Conservation (phyloP, 2,329 filamentous ascomycete species). For the Septoria petroselini region DNA sequence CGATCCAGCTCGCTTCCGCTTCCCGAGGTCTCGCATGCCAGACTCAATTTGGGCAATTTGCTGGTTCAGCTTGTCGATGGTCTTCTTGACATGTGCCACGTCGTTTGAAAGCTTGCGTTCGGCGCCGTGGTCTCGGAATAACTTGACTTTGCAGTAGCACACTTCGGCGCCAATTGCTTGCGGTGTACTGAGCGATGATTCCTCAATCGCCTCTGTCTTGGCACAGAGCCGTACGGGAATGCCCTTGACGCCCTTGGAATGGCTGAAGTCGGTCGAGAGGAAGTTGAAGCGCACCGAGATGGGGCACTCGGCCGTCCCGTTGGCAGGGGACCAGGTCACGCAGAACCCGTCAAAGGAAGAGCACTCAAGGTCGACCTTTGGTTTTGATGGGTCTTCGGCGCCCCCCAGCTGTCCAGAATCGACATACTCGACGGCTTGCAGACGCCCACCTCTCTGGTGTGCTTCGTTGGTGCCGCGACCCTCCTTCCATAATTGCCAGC, state of each 20-base stretch:
- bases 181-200: conserved; percentile 23
- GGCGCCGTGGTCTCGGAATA: conserved; percentile 93
- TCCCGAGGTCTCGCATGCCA: conserved; percentile 58
- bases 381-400: conserved; percentile 48
- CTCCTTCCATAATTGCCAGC: conserved; percentile 95
- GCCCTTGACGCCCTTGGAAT: conserved; percentile 97
- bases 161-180: conserved; percentile 59
- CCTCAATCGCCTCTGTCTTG: conserved; percentile 71
- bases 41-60: conserved; percentile 75
- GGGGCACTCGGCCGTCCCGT: conserved; percentile 72
- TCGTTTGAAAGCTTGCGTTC: conserved; percentile 95
- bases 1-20: conserved; percentile 58
- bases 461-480: conserved; percentile 93
- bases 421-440: conserved; percentile 94
- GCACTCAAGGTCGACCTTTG: conserved; percentile 50
- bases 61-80: conserved; percentile 92
- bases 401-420: conserved; percentile 58
- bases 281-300: conserved; percentile 97
- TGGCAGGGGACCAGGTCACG: conserved; percentile 71
- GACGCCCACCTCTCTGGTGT: conserved; percentile 84
- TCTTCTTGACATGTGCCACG: conserved; percentile 90
- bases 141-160: conserved; percentile 93
- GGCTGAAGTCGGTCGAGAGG: conserved; percentile 95
- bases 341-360: conserved; percentile 93
- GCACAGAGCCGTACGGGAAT: conserved; percentile 90